Conservation (phyloP, 768 basidiomycete species). For the Tulasnella sp. region DNA sequence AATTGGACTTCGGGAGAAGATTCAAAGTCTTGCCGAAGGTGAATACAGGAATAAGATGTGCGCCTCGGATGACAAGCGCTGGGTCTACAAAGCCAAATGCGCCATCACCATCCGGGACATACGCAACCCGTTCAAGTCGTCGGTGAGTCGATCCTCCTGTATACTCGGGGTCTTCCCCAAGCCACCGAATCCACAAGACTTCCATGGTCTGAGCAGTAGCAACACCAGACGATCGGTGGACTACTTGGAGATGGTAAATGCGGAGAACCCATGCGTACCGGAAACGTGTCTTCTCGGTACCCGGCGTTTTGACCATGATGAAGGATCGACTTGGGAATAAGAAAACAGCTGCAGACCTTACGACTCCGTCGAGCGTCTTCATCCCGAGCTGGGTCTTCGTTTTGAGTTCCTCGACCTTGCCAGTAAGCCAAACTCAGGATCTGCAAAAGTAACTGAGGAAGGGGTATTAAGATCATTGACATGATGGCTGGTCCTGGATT, state of each 20-base stretch:
- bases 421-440: too few species aligned
- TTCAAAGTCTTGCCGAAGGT: background rate
- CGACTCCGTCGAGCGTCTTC: too few species aligned
- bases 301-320: too few species aligned
- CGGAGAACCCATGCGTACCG: background rate
- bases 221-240: background rate
- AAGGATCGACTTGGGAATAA: too few species aligned
- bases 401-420: too few species aligned
- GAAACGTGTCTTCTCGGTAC: too few species aligned
- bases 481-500: too few species aligned
- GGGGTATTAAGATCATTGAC: too few species aligned
- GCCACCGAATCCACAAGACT: background rate
- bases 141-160: background rate
- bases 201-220: background rate
- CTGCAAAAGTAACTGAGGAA: too few species aligned
- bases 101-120: background rate
- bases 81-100: background rate
- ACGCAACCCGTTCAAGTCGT: background rate
- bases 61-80: background rate
- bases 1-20: background rate
- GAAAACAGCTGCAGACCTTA: too few species aligned
- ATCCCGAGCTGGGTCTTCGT: too few species aligned
- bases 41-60: background rate
- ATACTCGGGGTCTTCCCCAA: background rate
- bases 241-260: constrained; percentile 8